A percentile compares a stretch with the other conserved stretches of the same genome.
phyloP scores from a whole-genome alignment of 495 filamentous ascomycete species.

The Penicillium pulvis region DNA sequence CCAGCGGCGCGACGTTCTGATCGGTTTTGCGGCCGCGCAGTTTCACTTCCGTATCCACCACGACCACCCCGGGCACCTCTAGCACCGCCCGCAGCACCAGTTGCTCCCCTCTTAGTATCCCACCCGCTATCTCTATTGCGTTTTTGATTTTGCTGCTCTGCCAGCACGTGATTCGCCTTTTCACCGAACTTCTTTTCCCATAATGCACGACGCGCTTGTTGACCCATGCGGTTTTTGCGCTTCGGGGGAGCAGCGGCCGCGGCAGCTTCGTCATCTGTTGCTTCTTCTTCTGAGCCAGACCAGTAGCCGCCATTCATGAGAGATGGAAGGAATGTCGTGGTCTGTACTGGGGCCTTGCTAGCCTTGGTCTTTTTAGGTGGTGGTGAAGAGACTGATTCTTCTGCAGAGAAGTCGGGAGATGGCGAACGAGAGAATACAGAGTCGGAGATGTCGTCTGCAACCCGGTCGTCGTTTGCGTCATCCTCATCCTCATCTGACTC shows the following conservation, averaged over 20 bases:
- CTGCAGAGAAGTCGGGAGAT: conserved; percentile 34
- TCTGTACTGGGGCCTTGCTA: conserved; percentile 45
- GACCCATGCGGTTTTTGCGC: conserved; percentile 85
- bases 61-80: conserved; percentile 19
- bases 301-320: conserved; percentile 86
- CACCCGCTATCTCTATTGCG: conserved; percentile 47
- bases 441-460: conserved; percentile 27
- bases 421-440: conserved; percentile 41
- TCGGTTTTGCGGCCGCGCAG: conserved; percentile 12
- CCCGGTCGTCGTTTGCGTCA: conserved; percentile 16
- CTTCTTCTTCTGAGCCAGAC: conserved; percentile 76
- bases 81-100: conserved; percentile 22
- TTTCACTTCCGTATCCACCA: conserved; percentile 8
- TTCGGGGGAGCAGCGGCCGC: conserved; percentile 36
- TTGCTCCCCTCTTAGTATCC: conserved; percentile 50
- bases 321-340: conserved; percentile 83
- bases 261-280: conserved; percentile 40
- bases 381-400: conserved; percentile 24
- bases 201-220: conserved; percentile 79
- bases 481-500: conserved; percentile 39
- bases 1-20: conserved; percentile 12
- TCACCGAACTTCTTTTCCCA: conserved; percentile 91
- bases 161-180: conserved; percentile 70
- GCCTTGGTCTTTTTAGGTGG: conserved; percentile 49
- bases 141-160: conserved; percentile 31